These are phyloP conservation scores for Leccinum rimulosum DNA, from an alignment of 768 basidiomycete genomes.

Conservation along the genomic window DNA sequence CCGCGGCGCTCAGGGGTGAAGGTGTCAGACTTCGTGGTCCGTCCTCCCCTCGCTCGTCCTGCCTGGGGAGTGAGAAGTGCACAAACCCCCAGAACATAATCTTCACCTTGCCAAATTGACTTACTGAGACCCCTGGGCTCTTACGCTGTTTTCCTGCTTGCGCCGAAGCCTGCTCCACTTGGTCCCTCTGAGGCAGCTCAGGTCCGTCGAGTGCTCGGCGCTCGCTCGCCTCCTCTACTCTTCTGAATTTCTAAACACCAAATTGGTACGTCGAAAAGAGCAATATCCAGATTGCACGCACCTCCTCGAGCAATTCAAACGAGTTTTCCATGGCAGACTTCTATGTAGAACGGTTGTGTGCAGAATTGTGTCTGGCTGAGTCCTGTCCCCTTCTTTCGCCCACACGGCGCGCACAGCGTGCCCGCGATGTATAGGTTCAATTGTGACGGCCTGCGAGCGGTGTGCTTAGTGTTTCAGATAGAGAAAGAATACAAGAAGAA, in stretches of 20 bases:
- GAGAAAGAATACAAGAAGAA: neutral
- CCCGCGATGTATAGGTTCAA: constrained; percentile 6
- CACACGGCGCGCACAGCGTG: constrained; percentile 4
- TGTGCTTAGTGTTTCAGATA: neutral
- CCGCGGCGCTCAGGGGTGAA: constrained; percentile 38
- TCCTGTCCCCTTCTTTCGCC: neutral
- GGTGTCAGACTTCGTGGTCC: constrained; percentile 21
- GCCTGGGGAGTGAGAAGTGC: constrained; percentile 10
- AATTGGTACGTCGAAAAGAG: neutral
- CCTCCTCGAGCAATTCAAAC: constrained; percentile 31
- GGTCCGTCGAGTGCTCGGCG: constrained; percentile 42
- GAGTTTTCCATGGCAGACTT: constrained; percentile 19
- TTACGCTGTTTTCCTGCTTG: constrained; percentile 34
- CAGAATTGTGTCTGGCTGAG: neutral
- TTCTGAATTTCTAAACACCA: constrained; percentile 48
- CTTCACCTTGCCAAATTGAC: constrained; percentile 58
- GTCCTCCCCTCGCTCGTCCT: constrained; percentile 23
- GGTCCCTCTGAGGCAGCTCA: constrained; percentile 11
- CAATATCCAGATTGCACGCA: constrained; percentile 6
- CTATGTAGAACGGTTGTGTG: neutral
- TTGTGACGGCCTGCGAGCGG: constrained; percentile 1
- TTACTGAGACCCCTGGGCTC: constrained; percentile 55
- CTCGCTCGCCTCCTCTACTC: constrained; percentile 57
- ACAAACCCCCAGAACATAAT: neutral
- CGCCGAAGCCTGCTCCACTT: constrained; percentile 18